Evolutionary conservation across 148 eudicot species (phyloP).

Genomic region (Cornus controversa): DNA sequence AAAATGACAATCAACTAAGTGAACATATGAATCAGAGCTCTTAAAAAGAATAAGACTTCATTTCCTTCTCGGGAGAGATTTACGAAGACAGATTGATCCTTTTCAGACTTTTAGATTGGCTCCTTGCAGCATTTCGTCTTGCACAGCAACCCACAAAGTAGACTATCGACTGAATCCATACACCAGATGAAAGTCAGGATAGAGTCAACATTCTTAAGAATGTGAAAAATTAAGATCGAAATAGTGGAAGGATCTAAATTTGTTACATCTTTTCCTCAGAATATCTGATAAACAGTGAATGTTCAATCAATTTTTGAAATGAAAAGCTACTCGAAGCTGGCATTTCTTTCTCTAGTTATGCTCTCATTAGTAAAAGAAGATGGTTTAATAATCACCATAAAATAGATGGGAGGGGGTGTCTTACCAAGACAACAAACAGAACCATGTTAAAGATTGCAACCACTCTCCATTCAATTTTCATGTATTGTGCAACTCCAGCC

Average conservation of each 20-base stretch:
- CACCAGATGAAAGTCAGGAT: neutral
- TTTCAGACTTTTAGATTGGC: slow-evolving; percentile 48
- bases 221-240: neutral
- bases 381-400: neutral
- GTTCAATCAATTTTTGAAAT: neutral
- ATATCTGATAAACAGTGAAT: neutral
- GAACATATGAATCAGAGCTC: neutral
- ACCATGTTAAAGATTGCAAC: slow-evolving; percentile 85
- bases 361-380: neutral
- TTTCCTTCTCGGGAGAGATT: neutral
- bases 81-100: neutral
- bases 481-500: slow-evolving; percentile 97
- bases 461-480: slow-evolving; percentile 92
- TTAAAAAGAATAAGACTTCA: neutral
- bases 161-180: slow-evolving; percentile 51
- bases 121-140: slow-evolving; percentile 59
- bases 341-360: no score
- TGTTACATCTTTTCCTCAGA: neutral
- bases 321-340: no score
- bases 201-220: neutral
- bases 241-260: neutral
- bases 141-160: slow-evolving; percentile 95
- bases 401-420: slow-evolving; percentile 1
- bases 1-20: neutral
- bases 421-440: slow-evolving; percentile 77